phyloP scores from a whole-genome alignment of 768 basidiomycete genomes.

The Mycena vulgaris region DNA sequence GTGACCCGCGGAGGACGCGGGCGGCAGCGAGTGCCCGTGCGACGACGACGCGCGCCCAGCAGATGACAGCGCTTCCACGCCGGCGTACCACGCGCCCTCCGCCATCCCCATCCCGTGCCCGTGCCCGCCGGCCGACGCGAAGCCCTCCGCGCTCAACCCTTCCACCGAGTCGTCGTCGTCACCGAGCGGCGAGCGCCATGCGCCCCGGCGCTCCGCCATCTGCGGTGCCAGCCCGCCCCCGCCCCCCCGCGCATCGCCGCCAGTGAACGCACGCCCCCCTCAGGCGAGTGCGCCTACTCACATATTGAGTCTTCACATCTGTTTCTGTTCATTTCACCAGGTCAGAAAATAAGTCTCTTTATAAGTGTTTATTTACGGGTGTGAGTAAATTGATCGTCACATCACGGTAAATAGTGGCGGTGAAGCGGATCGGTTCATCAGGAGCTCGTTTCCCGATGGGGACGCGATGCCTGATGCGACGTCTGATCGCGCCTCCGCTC shows the following conservation, averaged over 20 bases:
- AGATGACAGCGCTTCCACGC: not conserved
- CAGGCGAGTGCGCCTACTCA: not conserved
- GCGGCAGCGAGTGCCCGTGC: conserved; percentile 15
- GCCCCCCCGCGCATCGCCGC: no score
- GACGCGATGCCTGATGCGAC: no score
- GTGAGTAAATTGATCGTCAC: no score
- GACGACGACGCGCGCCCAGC: not conserved
- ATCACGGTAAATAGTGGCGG: no score
- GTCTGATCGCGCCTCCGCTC: no score
- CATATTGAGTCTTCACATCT: no score
- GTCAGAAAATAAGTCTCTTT: no score
- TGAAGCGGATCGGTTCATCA: no score
- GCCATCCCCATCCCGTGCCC: not conserved
- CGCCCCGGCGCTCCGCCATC: conserved; percentile 5
- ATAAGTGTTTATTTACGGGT: not conserved
- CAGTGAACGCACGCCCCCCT: conserved; percentile 1
- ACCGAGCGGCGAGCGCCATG: conserved; percentile 15
- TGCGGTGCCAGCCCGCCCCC: not conserved
- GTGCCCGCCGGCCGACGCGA: not conserved
- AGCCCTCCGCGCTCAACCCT: not conserved
- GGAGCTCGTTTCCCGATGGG: no score
- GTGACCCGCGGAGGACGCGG: not conserved
- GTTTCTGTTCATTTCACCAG: no score
- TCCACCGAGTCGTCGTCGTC: conserved; percentile 18
- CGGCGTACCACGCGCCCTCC: conserved; percentile 12